Percentiles rank a stretch among this genome's conserved stretches.
phyloP scores from a whole-genome alignment of 2,329 filamentous ascomycete genomes.

The Neonectria coccinea region DNA sequence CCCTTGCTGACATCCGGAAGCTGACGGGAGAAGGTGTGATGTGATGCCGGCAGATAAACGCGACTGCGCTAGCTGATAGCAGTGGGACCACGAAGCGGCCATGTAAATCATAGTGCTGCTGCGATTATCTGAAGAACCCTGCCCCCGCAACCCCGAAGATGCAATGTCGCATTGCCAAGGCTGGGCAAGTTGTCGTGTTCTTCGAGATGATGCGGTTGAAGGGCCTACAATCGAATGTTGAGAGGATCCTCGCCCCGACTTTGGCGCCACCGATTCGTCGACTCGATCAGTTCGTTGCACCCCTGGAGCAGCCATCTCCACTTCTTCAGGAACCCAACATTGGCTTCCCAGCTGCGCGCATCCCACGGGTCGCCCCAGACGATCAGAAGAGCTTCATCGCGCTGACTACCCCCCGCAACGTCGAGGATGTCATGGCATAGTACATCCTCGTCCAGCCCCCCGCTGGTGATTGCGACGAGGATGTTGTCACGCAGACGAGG shows the following conservation, averaged over 20 bases:
- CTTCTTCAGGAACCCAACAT: conserved; percentile 57
- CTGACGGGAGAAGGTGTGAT: not conserved
- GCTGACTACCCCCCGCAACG: not conserved
- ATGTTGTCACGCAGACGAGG: conserved; percentile 40
- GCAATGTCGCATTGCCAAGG: not conserved
- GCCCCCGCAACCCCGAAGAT: not conserved
- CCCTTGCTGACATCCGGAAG: not conserved
- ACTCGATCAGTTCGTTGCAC: conserved; percentile 52
- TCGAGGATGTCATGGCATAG: conserved; percentile 38
- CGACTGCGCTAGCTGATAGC: conserved; percentile 12
- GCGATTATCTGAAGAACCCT: conserved; percentile 3
- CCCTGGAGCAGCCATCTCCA: conserved; percentile 56
- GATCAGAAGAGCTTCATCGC: conserved; percentile 48
- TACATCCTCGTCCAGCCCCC: conserved; percentile 37
- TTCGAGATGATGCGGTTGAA: not conserved
- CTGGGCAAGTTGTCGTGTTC: not conserved
- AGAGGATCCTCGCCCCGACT: conserved; percentile 36
- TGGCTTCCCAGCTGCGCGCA: conserved; percentile 60
- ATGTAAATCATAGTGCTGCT: conserved; percentile 7
- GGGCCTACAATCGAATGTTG: conserved; percentile 21
- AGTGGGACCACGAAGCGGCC: not conserved
- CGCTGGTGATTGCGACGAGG: conserved; percentile 25
- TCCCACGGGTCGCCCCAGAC: conserved; percentile 64
- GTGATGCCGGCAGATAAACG: conserved; percentile 15
- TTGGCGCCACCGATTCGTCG: conserved; percentile 53